These are phyloP conservation scores for Fusarium staphyleae DNA, from an alignment of 2,329 filamentous ascomycete genomes.

Conservation along the genomic window DNA sequence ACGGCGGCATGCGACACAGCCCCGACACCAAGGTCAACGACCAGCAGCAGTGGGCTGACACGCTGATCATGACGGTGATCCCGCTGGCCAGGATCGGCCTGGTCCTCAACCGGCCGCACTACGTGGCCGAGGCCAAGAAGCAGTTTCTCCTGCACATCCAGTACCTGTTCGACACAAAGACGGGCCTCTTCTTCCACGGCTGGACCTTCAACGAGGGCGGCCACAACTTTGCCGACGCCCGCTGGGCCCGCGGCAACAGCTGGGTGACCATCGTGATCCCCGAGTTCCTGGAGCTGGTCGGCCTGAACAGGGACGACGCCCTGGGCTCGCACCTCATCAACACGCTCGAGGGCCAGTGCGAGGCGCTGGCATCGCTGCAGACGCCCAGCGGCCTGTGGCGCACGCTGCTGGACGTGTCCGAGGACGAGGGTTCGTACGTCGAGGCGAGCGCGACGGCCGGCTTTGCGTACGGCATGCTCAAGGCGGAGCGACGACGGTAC, in stretches of 20 bases:
- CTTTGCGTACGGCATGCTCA: constrained; percentile 81
- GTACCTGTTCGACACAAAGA: constrained; percentile 75
- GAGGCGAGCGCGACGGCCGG: constrained; percentile 82
- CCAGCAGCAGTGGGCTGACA: constrained; percentile 84
- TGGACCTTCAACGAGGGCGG: constrained; percentile 78
- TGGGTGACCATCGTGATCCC: constrained; percentile 87
- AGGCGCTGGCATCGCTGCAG: constrained; percentile 69
- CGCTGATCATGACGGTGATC: constrained; percentile 86
- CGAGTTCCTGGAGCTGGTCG: constrained; percentile 78
- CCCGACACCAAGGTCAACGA: constrained; percentile 76
- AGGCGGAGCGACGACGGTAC: constrained; percentile 74
- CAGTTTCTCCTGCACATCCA: constrained; percentile 82
- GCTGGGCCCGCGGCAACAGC: constrained; percentile 68
- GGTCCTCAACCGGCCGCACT: constrained; percentile 72
- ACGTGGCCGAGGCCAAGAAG: constrained; percentile 77
- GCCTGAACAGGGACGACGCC: constrained; percentile 68
- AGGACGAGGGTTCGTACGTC: constrained; percentile 72
- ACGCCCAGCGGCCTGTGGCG: constrained; percentile 71
- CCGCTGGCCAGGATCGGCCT: constrained; percentile 81
- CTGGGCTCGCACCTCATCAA: constrained; percentile 65
- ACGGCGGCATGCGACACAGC: constrained; percentile 77
- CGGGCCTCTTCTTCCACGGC: constrained; percentile 81
- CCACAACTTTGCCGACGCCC: constrained; percentile 65
- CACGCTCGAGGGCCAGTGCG: constrained; percentile 73
- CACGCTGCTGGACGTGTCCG: constrained; percentile 73